Evolutionary conservation across 768 basidiomycete species (phyloP), one percentile per base, ranked within the genome.

Genomic region (Lyophyllum semitale): DNA sequence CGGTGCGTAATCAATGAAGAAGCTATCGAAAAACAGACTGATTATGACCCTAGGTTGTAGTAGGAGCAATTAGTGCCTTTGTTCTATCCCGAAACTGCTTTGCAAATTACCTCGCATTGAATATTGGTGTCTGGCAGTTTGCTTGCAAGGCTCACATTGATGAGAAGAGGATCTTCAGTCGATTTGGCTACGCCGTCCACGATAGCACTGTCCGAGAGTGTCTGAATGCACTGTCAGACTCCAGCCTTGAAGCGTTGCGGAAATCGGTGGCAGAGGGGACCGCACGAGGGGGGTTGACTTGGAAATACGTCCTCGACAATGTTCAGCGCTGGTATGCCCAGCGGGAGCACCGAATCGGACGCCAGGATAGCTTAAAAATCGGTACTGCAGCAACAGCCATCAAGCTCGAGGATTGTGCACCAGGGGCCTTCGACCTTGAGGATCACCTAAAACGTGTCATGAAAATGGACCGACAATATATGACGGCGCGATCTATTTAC

Each of bases 21-120:
- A 18, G 37, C 13, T 22, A 6, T 47, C 15, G 42, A n/a, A 20
- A 22, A 40, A 23, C 13, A 33, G 1, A 22, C 6, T 30, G 22
- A 2, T 17, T n/a, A n/a, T n/a, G n/a, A n/a, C n/a, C 27, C 17
- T 55, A 67, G 66, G 30, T 68, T 22, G 63, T 59, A 33, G 63
- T 63, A 18, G 63, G 63, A 1, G 61, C 63, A 0, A 60, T 68
- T 4, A 59, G 57, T 52, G 54, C 63, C 9, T 62, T 67, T 27
- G 48, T 59, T 0, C 22, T 67, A 3, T 29, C 59, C 0, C 45
- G 59, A 11, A 65, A 68, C 25, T 59, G 49, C 3, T 65, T 59
- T 50, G 67, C 65, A 15, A 63, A 56, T 40, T 63, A 66, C 37
- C 57, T 68, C 1, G 59, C 65, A 13, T 42, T 68, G 38, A 59